These are phyloP conservation scores for Aspergillus luchuensis DNA, from an alignment of 2,329 filamentous ascomycete genomes.

Conservation along the genomic window DNA sequence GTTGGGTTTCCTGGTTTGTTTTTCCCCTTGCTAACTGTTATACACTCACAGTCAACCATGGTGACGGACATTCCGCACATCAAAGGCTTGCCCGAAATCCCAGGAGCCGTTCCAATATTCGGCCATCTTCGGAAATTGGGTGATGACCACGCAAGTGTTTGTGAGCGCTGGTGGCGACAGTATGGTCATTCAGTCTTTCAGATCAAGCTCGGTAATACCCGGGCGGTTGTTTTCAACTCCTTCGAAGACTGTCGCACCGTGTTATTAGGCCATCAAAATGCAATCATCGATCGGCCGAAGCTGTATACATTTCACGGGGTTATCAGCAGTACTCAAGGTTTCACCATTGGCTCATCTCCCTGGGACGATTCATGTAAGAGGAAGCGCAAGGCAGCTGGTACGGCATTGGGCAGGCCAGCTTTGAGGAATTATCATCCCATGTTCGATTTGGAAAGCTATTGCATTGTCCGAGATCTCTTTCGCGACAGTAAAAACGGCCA, in stretches of 20 bases:
- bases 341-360: slow-evolving; percentile 76
- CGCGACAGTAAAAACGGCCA: slow-evolving; percentile 61
- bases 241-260: slow-evolving; percentile 68
- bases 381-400: slow-evolving; percentile 71
- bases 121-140: slow-evolving; percentile 62
- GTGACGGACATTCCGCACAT: slow-evolving; percentile 58
- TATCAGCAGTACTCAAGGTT: slow-evolving; percentile 70
- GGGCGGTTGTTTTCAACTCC: slow-evolving; percentile 72
- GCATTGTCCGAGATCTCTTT: slow-evolving; percentile 68
- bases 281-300: slow-evolving; percentile 71
- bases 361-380: slow-evolving; percentile 76
- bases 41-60: neutral
- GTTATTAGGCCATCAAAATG: slow-evolving; percentile 72
- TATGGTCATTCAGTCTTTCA: slow-evolving; percentile 63
- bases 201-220: slow-evolving; percentile 42
- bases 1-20: neutral
- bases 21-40: neutral
- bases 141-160: slow-evolving; percentile 54
- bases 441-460: slow-evolving; percentile 70
- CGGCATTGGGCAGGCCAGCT: slow-evolving; percentile 70
- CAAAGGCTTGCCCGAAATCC: slow-evolving; percentile 59
- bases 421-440: slow-evolving; percentile 74
- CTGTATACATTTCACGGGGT: slow-evolving; percentile 76
- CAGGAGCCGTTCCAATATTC: slow-evolving; percentile 57
- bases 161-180: slow-evolving; percentile 56